Percentiles rank a stretch among this genome's conserved stretches.
phyloP scores from a whole-genome alignment of 441 rosid species.

The Theobroma grandiflorum region DNA sequence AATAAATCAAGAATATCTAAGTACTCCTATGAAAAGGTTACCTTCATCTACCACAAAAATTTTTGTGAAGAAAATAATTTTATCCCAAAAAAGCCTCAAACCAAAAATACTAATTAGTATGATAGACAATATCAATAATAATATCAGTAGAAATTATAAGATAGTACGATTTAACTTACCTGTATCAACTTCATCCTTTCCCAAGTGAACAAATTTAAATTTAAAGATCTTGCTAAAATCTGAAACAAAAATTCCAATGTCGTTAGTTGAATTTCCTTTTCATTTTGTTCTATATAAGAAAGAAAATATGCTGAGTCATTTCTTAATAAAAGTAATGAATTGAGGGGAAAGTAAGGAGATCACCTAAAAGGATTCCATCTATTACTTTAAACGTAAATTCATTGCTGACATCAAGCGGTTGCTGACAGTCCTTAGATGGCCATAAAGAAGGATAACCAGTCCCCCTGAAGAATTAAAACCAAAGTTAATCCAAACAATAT shows the following conservation, averaged over 20 bases:
- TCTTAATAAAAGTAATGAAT: slow-evolving; percentile 9
- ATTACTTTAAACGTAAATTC: slow-evolving; percentile 72
- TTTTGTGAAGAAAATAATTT: background rate
- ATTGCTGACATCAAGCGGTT: slow-evolving; percentile 81
- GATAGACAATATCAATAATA: background rate
- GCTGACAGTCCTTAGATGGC: slow-evolving; percentile 75
- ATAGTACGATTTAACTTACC: slow-evolving; percentile 45
- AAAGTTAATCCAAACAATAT: background rate
- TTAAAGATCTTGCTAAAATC: slow-evolving; percentile 85
- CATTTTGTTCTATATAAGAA: background rate
- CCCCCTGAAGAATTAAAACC: slow-evolving; percentile 54
- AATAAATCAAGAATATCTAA: background rate
- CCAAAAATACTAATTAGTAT: background rate
- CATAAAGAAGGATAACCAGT: slow-evolving; percentile 72
- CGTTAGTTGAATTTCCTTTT: slow-evolving; percentile 14
- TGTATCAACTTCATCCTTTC: slow-evolving; percentile 82
- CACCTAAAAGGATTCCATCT: slow-evolving; percentile 83
- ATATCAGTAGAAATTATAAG: background rate
- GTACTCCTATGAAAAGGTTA: background rate
- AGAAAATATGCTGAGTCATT: background rate
- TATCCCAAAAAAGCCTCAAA: background rate
- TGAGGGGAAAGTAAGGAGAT: background rate
- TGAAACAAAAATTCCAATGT: slow-evolving; percentile 35
- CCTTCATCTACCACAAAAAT: background rate
- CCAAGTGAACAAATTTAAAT: slow-evolving; percentile 75